Evolutionary conservation across 169 alveolate species (phyloP).

Genomic region (Cryptosporidium sp.): DNA sequence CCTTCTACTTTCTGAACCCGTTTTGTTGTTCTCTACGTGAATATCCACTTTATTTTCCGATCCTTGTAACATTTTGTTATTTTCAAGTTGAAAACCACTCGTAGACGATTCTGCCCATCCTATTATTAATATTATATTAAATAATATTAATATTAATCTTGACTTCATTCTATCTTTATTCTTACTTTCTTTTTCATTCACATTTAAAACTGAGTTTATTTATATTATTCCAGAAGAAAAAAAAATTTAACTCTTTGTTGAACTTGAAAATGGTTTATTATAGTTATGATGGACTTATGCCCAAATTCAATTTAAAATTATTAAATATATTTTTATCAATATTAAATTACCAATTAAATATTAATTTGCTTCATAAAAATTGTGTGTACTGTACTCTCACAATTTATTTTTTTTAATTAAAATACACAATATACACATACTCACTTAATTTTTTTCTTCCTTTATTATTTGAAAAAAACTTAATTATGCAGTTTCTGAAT

Average conservation of each 20-base stretch:
- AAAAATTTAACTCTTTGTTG: background rate
- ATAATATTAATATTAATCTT: slow-evolving; percentile 1
- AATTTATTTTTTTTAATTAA: background rate
- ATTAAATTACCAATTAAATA: background rate
- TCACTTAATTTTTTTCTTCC: background rate
- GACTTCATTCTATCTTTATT: slow-evolving; percentile 10
- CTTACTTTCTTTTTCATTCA: slow-evolving; percentile 1
- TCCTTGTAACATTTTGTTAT: background rate
- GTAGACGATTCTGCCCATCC: background rate
- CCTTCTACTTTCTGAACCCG: background rate
- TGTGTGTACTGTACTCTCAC: slow-evolving; percentile 40
- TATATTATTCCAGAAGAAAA: background rate
- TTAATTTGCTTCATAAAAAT: background rate
- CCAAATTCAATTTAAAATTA: background rate
- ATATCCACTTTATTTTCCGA: background rate
- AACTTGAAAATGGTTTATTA: background rate
- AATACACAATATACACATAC: background rate
- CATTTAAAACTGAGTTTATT: slow-evolving; percentile 1
- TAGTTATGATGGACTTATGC: background rate
- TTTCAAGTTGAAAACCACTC: background rate
- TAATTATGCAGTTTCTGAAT: background rate
- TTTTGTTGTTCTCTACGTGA: background rate
- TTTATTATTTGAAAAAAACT: background rate
- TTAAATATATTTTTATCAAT: background rate
- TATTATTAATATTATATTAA: slow-evolving; percentile 3